Base-by-base conservation (phyloP, 176 grass and related monocot genomes). In the Oryza glaberrima region DNA sequence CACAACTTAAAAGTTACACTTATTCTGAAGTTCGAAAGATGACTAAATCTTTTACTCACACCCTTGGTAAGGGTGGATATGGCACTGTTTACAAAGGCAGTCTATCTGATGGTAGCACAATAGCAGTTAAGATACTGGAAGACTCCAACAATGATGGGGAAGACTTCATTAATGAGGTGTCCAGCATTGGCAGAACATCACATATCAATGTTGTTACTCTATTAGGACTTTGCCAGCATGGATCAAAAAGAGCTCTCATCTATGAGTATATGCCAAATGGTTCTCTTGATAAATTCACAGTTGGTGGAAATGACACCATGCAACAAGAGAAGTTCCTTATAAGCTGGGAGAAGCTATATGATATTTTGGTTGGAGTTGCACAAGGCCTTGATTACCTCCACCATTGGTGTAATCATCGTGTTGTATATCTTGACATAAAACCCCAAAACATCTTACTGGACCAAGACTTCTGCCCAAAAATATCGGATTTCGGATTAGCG, bases 311-410 rank as follows among this genome's bases (percentile, higher is more conserved):
- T 1, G 47, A 51, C 11, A 40, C 44, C 32, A 11, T 25, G 12
- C 1, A 80, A 61, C 19, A 11, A 67, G 49, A 52, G 2, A 20
- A 56, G 4, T 7, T 3, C 46, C 72, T 81, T 11, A 2, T 30
- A 30, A 76, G 66, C 0, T 82, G 83, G 88, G 75, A 85, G 6
- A 82, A 19, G n/a, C n/a, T 86, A 23, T 90, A 65, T 45, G 72
- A 82, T 1, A 82, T 90, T 19, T 66, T 74, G 3, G 43, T 86
- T 9, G 78, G 88, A 11, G 69, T 90, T 73, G 88, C 78, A 0
- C 72, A 44, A 44, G 88, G 88, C 36, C 71, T 78, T 1, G 78
- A 90, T 43, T 90, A 90, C n/a, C 79, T 90, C 67, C 78, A 90
- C 34, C 19, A 17, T 25, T 65, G 78, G 3, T 90, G 88, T 38